Base-by-base conservation (phyloP, 2,329 filamentous ascomycete species). In the Pyrenochaeta sp. region DNA sequence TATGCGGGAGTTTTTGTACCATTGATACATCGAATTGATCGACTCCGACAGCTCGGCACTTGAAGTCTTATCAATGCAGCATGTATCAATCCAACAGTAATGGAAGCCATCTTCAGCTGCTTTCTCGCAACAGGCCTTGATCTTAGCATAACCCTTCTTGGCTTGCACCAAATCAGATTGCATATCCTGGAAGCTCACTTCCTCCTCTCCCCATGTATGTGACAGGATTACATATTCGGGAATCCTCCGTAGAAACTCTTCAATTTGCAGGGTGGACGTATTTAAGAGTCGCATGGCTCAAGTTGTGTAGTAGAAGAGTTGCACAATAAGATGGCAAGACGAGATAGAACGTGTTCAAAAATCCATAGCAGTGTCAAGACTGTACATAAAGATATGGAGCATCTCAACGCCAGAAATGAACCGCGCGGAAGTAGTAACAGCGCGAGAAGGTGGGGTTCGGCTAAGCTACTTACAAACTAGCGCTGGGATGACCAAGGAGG, bases 161-260 rank as follows among this genome's bases (percentile, higher is more conserved):
- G 15, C 10, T 2, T 30, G 22, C 7, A 2, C 44, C 19, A 24
- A 8, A 13, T 45, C 50, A 6, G 39, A 47, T n/a, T 22, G 47
- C 10, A 59, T n/a, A 22, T 59, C 52, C 15, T 42, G 25, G 7
- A 49, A 52, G 27, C 30, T 49, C 12, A 59, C 49, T 37, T 59
- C 57, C 12, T 52, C 42, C 8, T 46, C 44, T 24, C 30, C 50
- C 55, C 55, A 58, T 2, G 50, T 50, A 40, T 58, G 50, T 3
- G 50, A 53, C n/a, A 54, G 40, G 19, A 58, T 58, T 5, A 50
- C 50, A 54, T 58, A 58, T 12, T 44, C 22, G 8, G 25, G 22
- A 9, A n/a, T 15, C 3, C 25, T 44, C 10, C 10, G 25, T 12
- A 44, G 19, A 27, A 44, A 44, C 12, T 44, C 19, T 15, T 44